Evolutionary conservation across 2,329 filamentous ascomycete species (phyloP).

Genomic region (Fusarium zealandicum): DNA sequence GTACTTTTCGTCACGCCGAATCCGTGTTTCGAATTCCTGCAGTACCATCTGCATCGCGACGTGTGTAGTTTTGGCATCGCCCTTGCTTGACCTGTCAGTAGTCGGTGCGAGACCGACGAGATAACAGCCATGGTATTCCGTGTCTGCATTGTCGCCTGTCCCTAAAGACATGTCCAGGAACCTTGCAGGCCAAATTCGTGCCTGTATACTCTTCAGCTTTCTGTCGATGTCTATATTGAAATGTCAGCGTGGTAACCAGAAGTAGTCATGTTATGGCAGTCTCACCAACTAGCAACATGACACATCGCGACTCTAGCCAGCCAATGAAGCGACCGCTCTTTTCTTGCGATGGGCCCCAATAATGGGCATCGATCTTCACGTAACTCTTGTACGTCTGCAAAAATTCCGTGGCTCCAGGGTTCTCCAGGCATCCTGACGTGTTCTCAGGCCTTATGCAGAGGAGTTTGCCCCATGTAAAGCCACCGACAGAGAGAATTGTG

Average conservation of each 20-base stretch:
- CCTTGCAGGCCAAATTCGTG: slow-evolving; percentile 68
- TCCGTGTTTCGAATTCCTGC: slow-evolving; percentile 57
- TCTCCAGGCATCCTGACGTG: neutral
- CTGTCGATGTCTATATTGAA: slow-evolving; percentile 60
- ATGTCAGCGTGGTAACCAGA: slow-evolving; percentile 5
- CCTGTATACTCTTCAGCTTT: slow-evolving; percentile 57
- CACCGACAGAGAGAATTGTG: slow-evolving; percentile 46
- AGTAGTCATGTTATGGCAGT: neutral
- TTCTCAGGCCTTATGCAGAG: slow-evolving; percentile 35
- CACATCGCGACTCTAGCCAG: slow-evolving; percentile 69
- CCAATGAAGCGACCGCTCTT: slow-evolving; percentile 64
- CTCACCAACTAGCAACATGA: slow-evolving; percentile 64
- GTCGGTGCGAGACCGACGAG: slow-evolving; percentile 62
- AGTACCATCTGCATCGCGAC: slow-evolving; percentile 54
- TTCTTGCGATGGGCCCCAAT: slow-evolving; percentile 66
- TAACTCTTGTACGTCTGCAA: slow-evolving; percentile 61
- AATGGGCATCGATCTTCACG: slow-evolving; percentile 67
- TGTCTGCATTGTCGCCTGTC: slow-evolving; percentile 38
- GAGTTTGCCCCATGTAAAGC: slow-evolving; percentile 54
- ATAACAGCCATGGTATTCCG: slow-evolving; percentile 67
- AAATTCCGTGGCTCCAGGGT: slow-evolving; percentile 54
- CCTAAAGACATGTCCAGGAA: slow-evolving; percentile 53
- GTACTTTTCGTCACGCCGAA: slow-evolving; percentile 55
- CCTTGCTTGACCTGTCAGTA: slow-evolving; percentile 43
- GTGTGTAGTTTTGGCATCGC: slow-evolving; percentile 53